Evolutionary conservation across 176 grass and related monocot genomes (phyloP).

Genomic region (Triticum aestivum): IWGSC_CS_RefSeq_v2.1 NC_057801.1:407877684-407878183

Average conservation of each 20-base stretch:
- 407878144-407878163: not conserved
- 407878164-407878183: not conserved
- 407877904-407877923: slow-evolving; percentile 97
- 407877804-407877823: slow-evolving; percentile 97
- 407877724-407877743: slow-evolving; percentile 93
- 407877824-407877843: slow-evolving; percentile 94
- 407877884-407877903: slow-evolving; percentile 86
- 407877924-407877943: slow-evolving; percentile 96
- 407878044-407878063: not conserved
- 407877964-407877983: not conserved
- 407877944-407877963: slow-evolving; percentile 80
- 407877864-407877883: slow-evolving; percentile 96
- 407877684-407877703: slow-evolving; percentile 99
- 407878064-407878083: slow-evolving; percentile 2
- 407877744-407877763: slow-evolving; percentile 92
- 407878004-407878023: not conserved
- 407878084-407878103: not conserved
- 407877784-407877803: slow-evolving; percentile 97
- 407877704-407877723: slow-evolving; percentile 93
- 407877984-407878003: not conserved
- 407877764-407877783: slow-evolving; percentile 94
- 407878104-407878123: not conserved
- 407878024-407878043: not conserved
- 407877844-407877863: slow-evolving; percentile 91
- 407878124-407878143: slow-evolving; percentile 14